Conservation (phyloP, 257 asterid species). For the Coffea eugenioides region DNA sequence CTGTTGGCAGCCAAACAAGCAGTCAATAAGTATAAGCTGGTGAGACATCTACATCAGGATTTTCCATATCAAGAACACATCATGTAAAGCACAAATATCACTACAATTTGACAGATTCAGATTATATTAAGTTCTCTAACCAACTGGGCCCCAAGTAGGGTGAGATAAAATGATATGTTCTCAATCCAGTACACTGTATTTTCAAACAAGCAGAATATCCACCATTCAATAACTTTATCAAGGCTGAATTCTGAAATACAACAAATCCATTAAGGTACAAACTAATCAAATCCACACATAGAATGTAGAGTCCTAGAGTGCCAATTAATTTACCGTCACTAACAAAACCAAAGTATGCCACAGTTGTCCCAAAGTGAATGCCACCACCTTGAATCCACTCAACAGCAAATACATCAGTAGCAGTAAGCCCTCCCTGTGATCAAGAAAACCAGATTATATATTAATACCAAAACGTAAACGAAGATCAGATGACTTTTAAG, state of each 20-base stretch:
- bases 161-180: background rate
- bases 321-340: conserved; percentile 70
- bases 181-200: background rate
- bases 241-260: background rate
- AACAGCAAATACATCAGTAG: conserved; percentile 95
- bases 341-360: conserved; percentile 87
- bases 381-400: conserved; percentile 95
- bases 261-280: background rate
- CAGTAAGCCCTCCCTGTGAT: conserved; percentile 92
- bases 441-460: conserved; percentile 20
- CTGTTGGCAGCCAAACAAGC: background rate
- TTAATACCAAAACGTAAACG: background rate
- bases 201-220: background rate
- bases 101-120: background rate
- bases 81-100: background rate
- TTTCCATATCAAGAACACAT: background rate
- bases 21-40: background rate
- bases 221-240: background rate
- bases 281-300: background rate
- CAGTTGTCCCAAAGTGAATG: conserved; percentile 92
- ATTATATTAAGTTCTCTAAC: background rate
- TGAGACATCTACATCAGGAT: background rate
- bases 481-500: background rate
- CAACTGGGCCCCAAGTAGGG: background rate
- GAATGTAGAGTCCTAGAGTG: conserved; percentile 12